Conservation (phyloP, 805 yeast species). For the Gaillardinia entomophila region DNA sequence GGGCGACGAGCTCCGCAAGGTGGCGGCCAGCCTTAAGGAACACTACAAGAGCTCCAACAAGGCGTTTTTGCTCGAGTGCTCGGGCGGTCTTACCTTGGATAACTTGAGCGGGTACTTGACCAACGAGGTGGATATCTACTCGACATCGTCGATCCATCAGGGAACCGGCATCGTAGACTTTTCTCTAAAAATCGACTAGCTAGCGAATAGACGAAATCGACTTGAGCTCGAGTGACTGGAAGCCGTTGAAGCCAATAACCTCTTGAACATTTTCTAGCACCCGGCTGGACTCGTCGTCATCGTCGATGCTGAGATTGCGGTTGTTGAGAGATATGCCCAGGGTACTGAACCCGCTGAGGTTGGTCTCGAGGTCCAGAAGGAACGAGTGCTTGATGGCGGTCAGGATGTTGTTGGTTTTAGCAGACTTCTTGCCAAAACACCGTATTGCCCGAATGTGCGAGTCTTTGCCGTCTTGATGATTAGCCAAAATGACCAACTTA, state of each 20-base stretch:
- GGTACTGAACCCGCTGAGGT: not conserved
- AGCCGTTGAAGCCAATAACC: conserved; percentile 38
- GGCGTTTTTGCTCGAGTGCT: conserved; percentile 73
- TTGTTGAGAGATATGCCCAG: not conserved
- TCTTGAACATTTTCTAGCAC: conserved; percentile 28
- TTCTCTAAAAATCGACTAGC: conserved; percentile 59
- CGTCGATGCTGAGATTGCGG: conserved; percentile 1
- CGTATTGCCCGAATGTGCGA: conserved; percentile 77
- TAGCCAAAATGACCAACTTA: conserved; percentile 57
- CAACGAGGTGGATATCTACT: conserved; percentile 80
- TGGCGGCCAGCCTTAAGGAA: conserved; percentile 57
- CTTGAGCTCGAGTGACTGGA: conserved; percentile 31
- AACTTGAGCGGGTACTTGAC: conserved; percentile 65
- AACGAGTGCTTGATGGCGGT: not conserved
- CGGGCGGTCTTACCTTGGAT: conserved; percentile 78
- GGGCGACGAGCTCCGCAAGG: conserved; percentile 56
- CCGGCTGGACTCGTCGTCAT: conserved; percentile 18
- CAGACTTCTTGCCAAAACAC: conserved; percentile 41
- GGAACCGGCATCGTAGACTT: conserved; percentile 83
- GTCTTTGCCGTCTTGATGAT: conserved; percentile 95
- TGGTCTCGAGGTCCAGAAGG: not conserved
- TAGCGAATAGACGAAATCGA: conserved; percentile 34
- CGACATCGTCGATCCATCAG: conserved; percentile 89
- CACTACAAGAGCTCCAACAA: conserved; percentile 45
- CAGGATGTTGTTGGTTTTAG: conserved; percentile 1